Evolutionary conservation across 2,329 filamentous ascomycete genomes (phyloP).

Genomic region (Atkinsonella hypoxylon): DNA sequence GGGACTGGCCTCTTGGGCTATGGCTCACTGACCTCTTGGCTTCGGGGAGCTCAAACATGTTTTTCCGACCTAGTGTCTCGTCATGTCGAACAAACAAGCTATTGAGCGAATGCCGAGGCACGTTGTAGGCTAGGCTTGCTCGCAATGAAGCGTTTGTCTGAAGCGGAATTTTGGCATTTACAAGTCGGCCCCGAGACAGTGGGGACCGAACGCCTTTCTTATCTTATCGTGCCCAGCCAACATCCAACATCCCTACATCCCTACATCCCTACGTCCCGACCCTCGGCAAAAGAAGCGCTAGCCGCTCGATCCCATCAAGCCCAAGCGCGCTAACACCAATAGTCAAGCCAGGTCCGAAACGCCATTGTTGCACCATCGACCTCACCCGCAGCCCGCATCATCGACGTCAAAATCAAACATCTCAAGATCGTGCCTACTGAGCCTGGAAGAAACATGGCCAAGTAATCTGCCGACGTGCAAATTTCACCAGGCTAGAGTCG

Average conservation of each 20-base stretch:
- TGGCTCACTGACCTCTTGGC: conserved; percentile 18
- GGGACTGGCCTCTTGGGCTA: neutral
- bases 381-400: neutral
- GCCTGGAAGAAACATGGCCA: too few species aligned
- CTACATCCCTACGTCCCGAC: neutral
- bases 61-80: neutral
- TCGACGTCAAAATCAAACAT: conserved; percentile 1
- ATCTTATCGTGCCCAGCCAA: neutral
- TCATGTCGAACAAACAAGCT: neutral
- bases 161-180: too few species aligned
- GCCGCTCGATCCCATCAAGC: neutral
- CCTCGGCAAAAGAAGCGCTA: neutral
- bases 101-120: neutral
- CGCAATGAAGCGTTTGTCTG: too few species aligned
- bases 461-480: neutral
- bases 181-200: neutral
- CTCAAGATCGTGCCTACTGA: neutral
- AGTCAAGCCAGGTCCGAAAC: neutral
- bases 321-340: neutral
- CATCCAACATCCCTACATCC: neutral
- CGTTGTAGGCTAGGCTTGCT: too few species aligned
- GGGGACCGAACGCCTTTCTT: neutral
- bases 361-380: neutral
- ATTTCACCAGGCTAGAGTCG: too few species aligned
- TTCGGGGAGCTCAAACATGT: conserved; percentile 19